Conservation (phyloP, 1,139 yeast genomes). For the Arxiozyma bovina region DNA sequence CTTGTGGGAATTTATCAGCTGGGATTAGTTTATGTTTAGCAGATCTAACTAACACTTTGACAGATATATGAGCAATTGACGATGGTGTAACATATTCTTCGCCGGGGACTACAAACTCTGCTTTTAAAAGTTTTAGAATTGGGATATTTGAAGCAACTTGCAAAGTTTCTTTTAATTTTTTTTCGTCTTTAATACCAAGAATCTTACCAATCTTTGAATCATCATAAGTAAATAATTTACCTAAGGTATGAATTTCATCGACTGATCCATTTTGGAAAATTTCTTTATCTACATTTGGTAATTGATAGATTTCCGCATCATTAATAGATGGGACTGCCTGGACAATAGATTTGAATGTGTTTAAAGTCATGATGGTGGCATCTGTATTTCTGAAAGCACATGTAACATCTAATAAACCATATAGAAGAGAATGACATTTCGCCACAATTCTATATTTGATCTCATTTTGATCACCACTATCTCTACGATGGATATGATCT, state of each 20-base stretch:
- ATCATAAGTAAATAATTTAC: slow-evolving; percentile 54
- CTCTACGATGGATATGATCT: slow-evolving; percentile 50
- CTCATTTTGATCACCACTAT: slow-evolving; percentile 30
- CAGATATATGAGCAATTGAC: slow-evolving; percentile 62
- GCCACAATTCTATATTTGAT: slow-evolving; percentile 49
- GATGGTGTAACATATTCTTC: slow-evolving; percentile 66
- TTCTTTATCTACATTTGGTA: slow-evolving; percentile 58
- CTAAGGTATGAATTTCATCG: slow-evolving; percentile 48
- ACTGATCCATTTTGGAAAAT: slow-evolving; percentile 29
- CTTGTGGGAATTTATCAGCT: slow-evolving; percentile 27
- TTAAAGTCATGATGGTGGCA: slow-evolving; percentile 51
- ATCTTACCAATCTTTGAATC: slow-evolving; percentile 47
- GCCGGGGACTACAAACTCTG: slow-evolving; percentile 82
- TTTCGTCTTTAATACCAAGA: slow-evolving; percentile 46
- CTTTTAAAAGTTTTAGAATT: slow-evolving; percentile 54
- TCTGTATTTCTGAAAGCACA: slow-evolving; percentile 68
- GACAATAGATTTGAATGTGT: slow-evolving; percentile 60
- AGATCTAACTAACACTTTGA: slow-evolving; percentile 71
- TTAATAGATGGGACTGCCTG: slow-evolving; percentile 66
- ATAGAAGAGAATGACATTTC: slow-evolving; percentile 55
- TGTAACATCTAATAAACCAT: slow-evolving; percentile 74
- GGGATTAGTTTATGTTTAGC: slow-evolving; percentile 44
- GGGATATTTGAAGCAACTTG: slow-evolving; percentile 63
- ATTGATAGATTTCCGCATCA: slow-evolving; percentile 62
- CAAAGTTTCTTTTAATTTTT: slow-evolving; percentile 42